Evolutionary conservation across 805 yeast species (phyloP).

Genomic region (Metschnikowia kofuensis): DNA sequence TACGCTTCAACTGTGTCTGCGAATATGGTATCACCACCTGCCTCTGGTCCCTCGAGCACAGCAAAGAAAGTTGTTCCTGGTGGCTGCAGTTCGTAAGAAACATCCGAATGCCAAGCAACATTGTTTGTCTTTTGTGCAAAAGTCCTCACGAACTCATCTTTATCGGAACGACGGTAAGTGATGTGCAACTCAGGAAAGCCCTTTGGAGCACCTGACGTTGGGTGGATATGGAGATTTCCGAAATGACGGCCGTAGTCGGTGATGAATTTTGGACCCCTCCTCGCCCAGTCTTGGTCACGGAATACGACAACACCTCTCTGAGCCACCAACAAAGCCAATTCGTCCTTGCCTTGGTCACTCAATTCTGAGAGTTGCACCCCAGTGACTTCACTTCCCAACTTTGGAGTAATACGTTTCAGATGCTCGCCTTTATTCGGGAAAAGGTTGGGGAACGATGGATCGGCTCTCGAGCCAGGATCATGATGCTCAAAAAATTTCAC

Average conservation of each 20-base stretch:
- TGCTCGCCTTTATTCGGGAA: conserved; percentile 17
- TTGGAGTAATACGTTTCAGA: conserved; percentile 27
- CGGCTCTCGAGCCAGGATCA: conserved; percentile 30
- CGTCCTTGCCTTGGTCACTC: conserved; percentile 28
- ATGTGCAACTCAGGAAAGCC: conserved; percentile 34
- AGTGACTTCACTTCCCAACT: conserved; percentile 29
- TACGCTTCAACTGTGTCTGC: conserved; percentile 39
- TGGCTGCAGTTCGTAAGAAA: conserved; percentile 35
- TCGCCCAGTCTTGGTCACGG: conserved; percentile 30
- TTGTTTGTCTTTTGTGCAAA: conserved; percentile 28
- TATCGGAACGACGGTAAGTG: conserved; percentile 31
- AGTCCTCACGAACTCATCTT: conserved; percentile 26
- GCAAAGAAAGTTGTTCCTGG: conserved; percentile 34
- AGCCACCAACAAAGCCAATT: conserved; percentile 31
- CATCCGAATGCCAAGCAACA: conserved; percentile 38
- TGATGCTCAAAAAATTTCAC: conserved; percentile 24
- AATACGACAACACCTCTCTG: conserved; percentile 35
- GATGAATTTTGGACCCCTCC: conserved; percentile 24
- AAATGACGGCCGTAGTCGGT: conserved; percentile 33
- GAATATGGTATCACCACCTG: conserved; percentile 39
- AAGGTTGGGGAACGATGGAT: conserved; percentile 20
- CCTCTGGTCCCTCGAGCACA: conserved; percentile 35
- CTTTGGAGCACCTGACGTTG: conserved; percentile 39
- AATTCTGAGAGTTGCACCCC: conserved; percentile 31
- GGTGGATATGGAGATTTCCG: conserved; percentile 45